A percentile compares a stretch with the other conserved stretches of the same genome.
phyloP scores from a whole-genome alignment of 1,139 yeast species.

The Debaryomycetaceae sp. region DNA sequence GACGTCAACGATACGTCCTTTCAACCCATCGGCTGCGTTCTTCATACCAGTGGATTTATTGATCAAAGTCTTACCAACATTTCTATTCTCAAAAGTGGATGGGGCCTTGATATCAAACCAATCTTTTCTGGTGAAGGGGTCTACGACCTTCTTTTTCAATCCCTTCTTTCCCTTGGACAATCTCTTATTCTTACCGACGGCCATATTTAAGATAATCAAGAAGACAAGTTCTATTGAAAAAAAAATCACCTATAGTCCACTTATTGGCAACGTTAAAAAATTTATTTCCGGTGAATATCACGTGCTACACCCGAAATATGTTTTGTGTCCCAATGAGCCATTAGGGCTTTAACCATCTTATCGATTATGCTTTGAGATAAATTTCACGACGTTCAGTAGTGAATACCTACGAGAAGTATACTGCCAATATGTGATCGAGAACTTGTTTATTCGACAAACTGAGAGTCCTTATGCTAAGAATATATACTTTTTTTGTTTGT shows the following conservation, averaged over 20 bases:
- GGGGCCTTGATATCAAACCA: conserved; percentile 55
- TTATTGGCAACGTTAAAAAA: too few relatives aligned
- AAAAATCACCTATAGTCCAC: neutral
- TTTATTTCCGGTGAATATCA: neutral
- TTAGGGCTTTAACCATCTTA: neutral
- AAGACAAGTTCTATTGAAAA: neutral
- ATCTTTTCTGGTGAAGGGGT: conserved; percentile 51
- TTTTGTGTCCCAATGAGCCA: neutral
- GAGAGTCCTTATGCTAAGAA: conserved; percentile 27
- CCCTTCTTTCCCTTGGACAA: conserved; percentile 53
- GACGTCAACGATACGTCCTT: conserved; percentile 51
- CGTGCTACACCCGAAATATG: neutral
- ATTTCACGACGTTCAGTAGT: too few relatives aligned
- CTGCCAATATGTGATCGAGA: conserved; percentile 4
- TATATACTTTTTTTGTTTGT: conserved; percentile 12
- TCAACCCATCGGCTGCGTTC: conserved; percentile 51
- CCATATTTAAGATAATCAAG: conserved; percentile 25
- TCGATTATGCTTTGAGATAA: neutral
- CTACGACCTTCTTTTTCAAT: conserved; percentile 50
- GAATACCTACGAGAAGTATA: too few relatives aligned
- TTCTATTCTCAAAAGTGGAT: conserved; percentile 49
- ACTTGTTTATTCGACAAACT: conserved; percentile 46
- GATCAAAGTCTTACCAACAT: conserved; percentile 50
- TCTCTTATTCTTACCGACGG: conserved; percentile 55
- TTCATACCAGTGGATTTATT: conserved; percentile 51